These are phyloP conservation scores for Quercus dentata DNA, from an alignment of 306 rosid genomes.

Conservation along the genomic window DNA sequence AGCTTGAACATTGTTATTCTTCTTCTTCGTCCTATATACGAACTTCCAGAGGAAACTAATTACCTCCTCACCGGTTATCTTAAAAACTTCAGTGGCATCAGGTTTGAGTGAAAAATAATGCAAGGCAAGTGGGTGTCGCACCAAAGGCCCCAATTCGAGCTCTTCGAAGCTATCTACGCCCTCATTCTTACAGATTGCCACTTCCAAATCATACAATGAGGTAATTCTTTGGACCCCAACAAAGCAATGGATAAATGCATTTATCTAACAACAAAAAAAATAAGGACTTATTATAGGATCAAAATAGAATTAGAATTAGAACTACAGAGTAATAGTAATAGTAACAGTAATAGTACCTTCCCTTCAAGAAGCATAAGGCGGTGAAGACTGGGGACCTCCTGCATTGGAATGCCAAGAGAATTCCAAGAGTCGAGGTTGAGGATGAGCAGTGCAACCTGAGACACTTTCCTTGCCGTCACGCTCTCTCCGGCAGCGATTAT, in stretches of 20 bases:
- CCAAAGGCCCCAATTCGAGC: constrained; percentile 77
- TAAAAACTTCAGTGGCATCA: constrained; percentile 46
- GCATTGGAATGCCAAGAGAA: constrained; percentile 64
- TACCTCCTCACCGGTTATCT: constrained; percentile 60
- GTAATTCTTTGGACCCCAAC: constrained; percentile 70
- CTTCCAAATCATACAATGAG: constrained; percentile 76
- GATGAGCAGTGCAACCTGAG: constrained; percentile 46
- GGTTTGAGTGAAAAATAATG: constrained; percentile 65
- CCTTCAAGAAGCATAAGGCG: constrained; percentile 57
- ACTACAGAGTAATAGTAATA: no score
- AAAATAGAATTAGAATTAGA: not conserved
- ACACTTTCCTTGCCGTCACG: constrained; percentile 71
- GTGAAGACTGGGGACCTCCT: constrained; percentile 62
- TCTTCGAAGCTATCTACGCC: constrained; percentile 63
- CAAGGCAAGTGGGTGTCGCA: constrained; percentile 67
- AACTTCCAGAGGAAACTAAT: constrained; percentile 44
- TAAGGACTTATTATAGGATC: not conserved
- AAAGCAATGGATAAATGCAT: constrained; percentile 89
- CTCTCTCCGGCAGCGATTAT: constrained; percentile 45
- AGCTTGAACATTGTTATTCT: constrained; percentile 17
- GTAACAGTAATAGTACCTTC: constrained; percentile 42
- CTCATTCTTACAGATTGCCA: constrained; percentile 70
- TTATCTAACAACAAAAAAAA: constrained; percentile 43
- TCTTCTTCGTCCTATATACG: constrained; percentile 13
- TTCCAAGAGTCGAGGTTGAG: constrained; percentile 65